Conservation (phyloP, 495 filamentous ascomycete genomes). For the Penicillium turbatum region DNA sequence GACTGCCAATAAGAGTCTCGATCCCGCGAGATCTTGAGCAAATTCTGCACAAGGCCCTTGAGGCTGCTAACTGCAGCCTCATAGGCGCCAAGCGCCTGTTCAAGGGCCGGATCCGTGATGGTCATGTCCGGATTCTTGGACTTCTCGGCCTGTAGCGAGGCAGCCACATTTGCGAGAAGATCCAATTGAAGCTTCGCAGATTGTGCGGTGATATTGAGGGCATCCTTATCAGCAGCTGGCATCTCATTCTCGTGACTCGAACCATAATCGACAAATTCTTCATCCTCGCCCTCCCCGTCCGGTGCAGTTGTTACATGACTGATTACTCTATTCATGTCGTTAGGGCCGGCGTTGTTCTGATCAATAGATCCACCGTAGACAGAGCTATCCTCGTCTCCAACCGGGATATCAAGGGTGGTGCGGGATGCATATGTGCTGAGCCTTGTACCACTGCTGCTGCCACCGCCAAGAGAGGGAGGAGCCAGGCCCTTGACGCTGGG, state of each 20-base stretch:
- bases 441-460: constrained; percentile 35
- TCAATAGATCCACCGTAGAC: constrained; percentile 52
- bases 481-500: constrained; percentile 39
- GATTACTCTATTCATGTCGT: constrained; percentile 44
- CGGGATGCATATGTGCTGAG: constrained; percentile 46
- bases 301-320: constrained; percentile 45
- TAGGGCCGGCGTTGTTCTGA: constrained; percentile 46
- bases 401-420: constrained; percentile 44
- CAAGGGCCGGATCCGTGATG: constrained; percentile 68
- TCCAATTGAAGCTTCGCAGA: constrained; percentile 91
- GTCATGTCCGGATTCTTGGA: constrained; percentile 61
- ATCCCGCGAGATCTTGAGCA: constrained; percentile 86
- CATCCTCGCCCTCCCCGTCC: constrained; percentile 65
- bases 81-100: constrained; percentile 80
- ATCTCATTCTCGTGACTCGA: constrained; percentile 74
- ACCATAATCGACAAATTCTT: constrained; percentile 77
- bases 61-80: constrained; percentile 84
- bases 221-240: constrained; percentile 73
- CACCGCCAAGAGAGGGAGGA: constrained; percentile 31
- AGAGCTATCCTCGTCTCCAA: constrained; percentile 54
- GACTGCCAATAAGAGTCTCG: constrained; percentile 97
- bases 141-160: constrained; percentile 72
- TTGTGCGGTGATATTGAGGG: constrained; percentile 91
- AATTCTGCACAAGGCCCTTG: constrained; percentile 78
- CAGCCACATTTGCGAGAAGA: constrained; percentile 75